Evolutionary conservation across 768 basidiomycete genomes (phyloP).

Genomic region (Mycena leptocephala): DNA sequence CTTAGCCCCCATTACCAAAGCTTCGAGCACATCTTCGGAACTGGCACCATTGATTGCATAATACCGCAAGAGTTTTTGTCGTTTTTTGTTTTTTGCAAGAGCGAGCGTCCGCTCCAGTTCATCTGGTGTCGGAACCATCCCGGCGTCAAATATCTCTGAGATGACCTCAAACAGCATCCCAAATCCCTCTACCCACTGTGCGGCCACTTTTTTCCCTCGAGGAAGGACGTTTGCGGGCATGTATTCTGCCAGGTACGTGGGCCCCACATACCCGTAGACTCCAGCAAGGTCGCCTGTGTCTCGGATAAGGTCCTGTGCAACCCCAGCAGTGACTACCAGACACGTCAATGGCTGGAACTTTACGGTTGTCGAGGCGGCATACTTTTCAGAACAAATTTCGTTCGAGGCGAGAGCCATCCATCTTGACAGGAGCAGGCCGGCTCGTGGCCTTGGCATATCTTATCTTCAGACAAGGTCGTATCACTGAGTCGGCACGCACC

Average conservation of each 20-base stretch:
- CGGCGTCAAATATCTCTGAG: neutral
- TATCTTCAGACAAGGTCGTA: neutral
- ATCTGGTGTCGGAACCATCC: neutral
- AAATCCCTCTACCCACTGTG: neutral
- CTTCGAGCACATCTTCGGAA: neutral
- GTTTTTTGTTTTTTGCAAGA: neutral
- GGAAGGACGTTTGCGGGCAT: neutral
- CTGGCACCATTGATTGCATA: neutral
- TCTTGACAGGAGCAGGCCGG: constrained; percentile 1
- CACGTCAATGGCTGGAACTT: neutral
- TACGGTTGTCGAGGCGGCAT: neutral
- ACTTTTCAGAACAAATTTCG: neutral
- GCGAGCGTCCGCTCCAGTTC: neutral
- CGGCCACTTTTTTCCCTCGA: neutral
- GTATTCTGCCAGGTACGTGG: neutral
- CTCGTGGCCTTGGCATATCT: neutral
- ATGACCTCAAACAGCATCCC: constrained; percentile 4
- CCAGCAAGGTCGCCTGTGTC: neutral
- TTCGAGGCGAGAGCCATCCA: constrained; percentile 9
- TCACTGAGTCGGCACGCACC: neutral
- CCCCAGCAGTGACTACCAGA: neutral
- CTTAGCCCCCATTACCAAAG: constrained; percentile 5
- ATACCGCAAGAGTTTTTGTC: neutral
- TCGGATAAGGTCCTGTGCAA: neutral
- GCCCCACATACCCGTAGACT: neutral